Evolutionary conservation across 2,329 filamentous ascomycete species (phyloP), one percentile per base, ranked within the genome.

Genomic region (Pezicula rhizophila): DNA sequence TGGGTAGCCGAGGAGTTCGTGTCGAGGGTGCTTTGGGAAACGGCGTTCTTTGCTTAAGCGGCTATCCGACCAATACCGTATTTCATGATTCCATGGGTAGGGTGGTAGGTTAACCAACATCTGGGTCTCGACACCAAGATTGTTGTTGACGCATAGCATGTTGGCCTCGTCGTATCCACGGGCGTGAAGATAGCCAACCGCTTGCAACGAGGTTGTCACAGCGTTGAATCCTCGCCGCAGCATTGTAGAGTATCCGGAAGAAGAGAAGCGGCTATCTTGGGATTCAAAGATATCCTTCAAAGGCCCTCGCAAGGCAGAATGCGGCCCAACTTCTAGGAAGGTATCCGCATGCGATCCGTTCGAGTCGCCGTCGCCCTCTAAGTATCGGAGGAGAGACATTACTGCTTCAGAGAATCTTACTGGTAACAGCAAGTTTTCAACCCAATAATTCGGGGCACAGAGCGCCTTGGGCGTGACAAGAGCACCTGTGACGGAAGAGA

Each of bases 21-120:
- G n/a, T n/a, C n/a, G n/a, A n/a, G 69, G 68, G 45, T 67, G 68
- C 14, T 26, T 5, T 15, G 40, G 33, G 7, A 44, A 26, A 20
- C 39, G 41, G 25, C 25, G 33, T 10, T 42, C 23, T 8, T 37
- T 28, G 31, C 43, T 46, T 3, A 38, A 12, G 11, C 28, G 20
- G n/a, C 31, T 37, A 14, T 79, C 76, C 50, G 74, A 68, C 75
- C 76, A 79, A 56, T 76, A 76, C 0, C 57, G 61, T 35, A 68
- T 72, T 17, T 62, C 59, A 48, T 78, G 76, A 25, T 78, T 75
- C 74, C 75, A 79, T 1, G 72, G 67, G 49, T 79, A 79, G 1
- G 67, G 64, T 1, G 77, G 76, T n/a, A 79, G 57, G 14, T 37
- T 25, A 5, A 26, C 35, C 15, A 46, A 28, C 39, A 34, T 26